Conservation (phyloP, 345 rosid genomes). For the Hibiscus mutabilis region DNA sequence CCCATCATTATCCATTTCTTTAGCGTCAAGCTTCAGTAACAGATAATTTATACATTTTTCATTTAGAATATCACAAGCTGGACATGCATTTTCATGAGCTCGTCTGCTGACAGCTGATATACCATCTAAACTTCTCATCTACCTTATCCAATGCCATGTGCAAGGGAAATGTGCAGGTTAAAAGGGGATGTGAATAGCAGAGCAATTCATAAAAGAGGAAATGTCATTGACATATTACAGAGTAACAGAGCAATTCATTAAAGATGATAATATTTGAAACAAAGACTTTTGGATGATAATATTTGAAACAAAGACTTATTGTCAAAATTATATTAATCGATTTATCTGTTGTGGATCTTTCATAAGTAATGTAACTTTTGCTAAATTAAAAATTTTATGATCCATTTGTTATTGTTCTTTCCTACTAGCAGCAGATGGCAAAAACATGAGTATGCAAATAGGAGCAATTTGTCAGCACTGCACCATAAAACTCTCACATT, state of each 20-base stretch:
- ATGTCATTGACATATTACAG: no score
- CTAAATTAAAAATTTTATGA: not conserved
- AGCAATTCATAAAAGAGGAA: not conserved
- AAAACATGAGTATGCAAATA: not conserved
- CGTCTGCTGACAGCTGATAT: no score
- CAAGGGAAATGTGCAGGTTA: not conserved
- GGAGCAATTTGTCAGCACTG: not conserved
- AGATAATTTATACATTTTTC: no score
- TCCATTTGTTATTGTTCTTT: not conserved
- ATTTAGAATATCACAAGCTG: no score
- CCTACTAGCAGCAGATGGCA: not conserved
- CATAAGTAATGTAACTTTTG: not conserved
- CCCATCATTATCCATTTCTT: no score
- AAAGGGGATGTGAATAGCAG: not conserved
- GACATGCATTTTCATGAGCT: no score
- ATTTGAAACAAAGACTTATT: not conserved
- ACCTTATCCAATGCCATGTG: no score
- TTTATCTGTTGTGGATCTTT: not conserved
- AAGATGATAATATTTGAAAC: no score
- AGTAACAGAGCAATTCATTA: no score
- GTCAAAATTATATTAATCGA: not conserved
- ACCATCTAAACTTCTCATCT: no score
- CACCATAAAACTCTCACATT: not conserved
- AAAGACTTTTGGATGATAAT: no score
- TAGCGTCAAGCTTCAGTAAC: no score